Evolutionary conservation across 2,329 filamentous ascomycete genomes (phyloP), one percentile per base, ranked within the genome.

Genomic region (Apiospora hydei): DNA sequence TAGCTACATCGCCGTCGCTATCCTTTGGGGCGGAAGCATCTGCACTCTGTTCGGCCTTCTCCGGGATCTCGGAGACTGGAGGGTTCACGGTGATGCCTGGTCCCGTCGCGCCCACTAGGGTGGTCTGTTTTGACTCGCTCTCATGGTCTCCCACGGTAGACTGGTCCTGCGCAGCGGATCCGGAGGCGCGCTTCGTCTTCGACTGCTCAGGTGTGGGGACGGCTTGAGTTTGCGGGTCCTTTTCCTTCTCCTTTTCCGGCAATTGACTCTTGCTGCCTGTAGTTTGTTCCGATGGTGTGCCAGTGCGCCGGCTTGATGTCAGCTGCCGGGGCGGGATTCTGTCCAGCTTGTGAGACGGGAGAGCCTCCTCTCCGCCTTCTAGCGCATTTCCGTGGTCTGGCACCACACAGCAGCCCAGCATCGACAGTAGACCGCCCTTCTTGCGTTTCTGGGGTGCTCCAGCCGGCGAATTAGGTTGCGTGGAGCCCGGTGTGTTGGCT

Each of bases 361-460:
- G 84, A 51, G 89, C 86, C 72, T 89, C 84, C 72, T 88, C 86
- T 70, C 86, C 86, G 71, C 84, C 85, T 67, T 89, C 86, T 68
- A 89, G 82, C 7, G 82, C 79, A 74, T 89, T 88, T 21, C 87
- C 86, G 74, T 88, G 86, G 74, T 92, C 90, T 69, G 91, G 89
- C 53, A 90, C 86, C 71, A 85, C 87, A 80, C 92, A 94, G 83
- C 92, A 94, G 73, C 88, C 90, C 72, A 94, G 85, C 71, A 94
- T 87, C 34, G 88, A 84, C 47, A 90, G 80, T 66, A 91, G 81
- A n/a, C 88, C 87, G 72, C 86, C 85, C 82, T 89, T 89, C 80
- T 84, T 85, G 78, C 86, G 87, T 72, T 85, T 83, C 47, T 84
- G 81, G 70, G 84, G 85, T 69, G 84, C 83, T 11, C 81, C 83